Conservation (phyloP, 202 grass and related monocot genomes). For the Setaria viridis region DNA sequence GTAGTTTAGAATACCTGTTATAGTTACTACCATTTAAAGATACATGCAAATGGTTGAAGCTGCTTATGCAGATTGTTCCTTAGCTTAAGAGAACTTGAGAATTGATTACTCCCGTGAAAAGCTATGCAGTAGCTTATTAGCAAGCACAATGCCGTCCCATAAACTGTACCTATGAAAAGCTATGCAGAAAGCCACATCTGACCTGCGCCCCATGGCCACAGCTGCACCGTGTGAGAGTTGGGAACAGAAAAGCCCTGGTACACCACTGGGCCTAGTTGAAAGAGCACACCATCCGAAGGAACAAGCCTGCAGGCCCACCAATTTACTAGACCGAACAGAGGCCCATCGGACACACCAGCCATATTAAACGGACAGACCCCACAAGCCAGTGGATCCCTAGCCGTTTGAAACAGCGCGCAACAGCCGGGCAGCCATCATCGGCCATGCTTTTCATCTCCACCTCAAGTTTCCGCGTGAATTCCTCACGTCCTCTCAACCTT, state of each 20-base stretch:
- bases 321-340: background rate
- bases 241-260: background rate
- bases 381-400: background rate
- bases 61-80: background rate
- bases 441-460: conserved; percentile 1
- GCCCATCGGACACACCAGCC: background rate
- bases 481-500: conserved; percentile 13
- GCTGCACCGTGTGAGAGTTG: too few relatives aligned
- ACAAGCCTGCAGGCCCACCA: background rate
- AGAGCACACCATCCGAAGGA: background rate
- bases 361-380: background rate
- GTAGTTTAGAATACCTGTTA: too few relatives aligned
- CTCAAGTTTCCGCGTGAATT: background rate
- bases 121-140: background rate
- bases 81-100: background rate
- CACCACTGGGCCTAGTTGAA: background rate
- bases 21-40: background rate
- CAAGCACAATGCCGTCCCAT: too few relatives aligned
- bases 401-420: conserved; percentile 43
- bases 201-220: too few relatives aligned
- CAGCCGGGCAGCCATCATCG: conserved; percentile 10
- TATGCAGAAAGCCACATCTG: too few relatives aligned
- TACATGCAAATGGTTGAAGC: background rate
- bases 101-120: background rate
- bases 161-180: background rate